These are phyloP conservation scores for Pleurotus citrinopileatus DNA, from an alignment of 768 basidiomycete genomes.

Conservation along the genomic window DNA sequence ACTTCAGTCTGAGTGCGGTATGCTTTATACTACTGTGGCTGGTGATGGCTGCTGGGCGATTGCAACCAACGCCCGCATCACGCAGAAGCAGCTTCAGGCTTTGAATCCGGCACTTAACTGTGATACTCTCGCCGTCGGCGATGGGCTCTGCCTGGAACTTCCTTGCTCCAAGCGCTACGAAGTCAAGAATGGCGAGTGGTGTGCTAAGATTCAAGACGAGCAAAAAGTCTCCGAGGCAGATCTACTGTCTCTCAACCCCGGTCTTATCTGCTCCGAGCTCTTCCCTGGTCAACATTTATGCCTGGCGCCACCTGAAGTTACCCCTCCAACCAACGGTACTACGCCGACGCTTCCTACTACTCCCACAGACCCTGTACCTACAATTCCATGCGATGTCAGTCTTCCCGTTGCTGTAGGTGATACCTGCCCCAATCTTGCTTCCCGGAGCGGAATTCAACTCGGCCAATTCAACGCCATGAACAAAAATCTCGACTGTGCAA, in stretches of 20 bases:
- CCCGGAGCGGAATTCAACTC: not conserved
- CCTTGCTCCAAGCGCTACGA: slow-evolving; percentile 9
- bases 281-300: slow-evolving; percentile 9
- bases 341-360: not conserved
- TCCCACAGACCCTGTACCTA: not conserved
- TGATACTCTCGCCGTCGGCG: not conserved
- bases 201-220: slow-evolving; percentile 6
- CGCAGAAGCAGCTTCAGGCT: slow-evolving; percentile 5
- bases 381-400: not conserved
- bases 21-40: not conserved
- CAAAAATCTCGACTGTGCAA: slow-evolving; percentile 2
- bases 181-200: slow-evolving; percentile 8
- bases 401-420: not conserved
- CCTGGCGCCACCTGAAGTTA: not conserved
- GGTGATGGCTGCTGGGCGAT: slow-evolving; percentile 8
- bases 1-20: not conserved
- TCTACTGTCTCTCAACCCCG: slow-evolving; percentile 8
- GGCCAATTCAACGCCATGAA: slow-evolving; percentile 7
- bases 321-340: not conserved
- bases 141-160: slow-evolving; percentile 3
- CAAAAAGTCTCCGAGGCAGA: slow-evolving; percentile 6
- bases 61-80: slow-evolving; percentile 5
- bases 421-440: not conserved
- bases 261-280: slow-evolving; percentile 3
- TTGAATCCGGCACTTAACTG: slow-evolving; percentile 11